Conservation (phyloP, 805 yeast genomes). For the Jamesozyma spencerorum region DNA sequence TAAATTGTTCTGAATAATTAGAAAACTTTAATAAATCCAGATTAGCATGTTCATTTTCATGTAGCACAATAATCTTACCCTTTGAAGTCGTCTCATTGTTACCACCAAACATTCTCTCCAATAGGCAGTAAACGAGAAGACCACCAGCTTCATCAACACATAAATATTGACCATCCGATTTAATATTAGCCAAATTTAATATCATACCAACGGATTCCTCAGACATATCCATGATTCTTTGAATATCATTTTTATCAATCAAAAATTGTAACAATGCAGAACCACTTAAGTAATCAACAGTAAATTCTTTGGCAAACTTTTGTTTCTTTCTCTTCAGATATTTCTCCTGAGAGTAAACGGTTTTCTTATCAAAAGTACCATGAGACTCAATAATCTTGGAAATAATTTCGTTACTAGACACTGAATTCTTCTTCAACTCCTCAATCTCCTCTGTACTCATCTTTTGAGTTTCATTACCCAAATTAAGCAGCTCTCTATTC, state of each 20-base stretch:
- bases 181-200: constrained; percentile 69
- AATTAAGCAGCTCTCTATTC: constrained; percentile 55
- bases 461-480: constrained; percentile 65
- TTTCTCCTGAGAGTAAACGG: constrained; percentile 83
- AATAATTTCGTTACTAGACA: constrained; percentile 68
- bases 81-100: constrained; percentile 13
- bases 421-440: constrained; percentile 61
- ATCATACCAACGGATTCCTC: constrained; percentile 75
- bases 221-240: constrained; percentile 68
- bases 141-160: constrained; percentile 95
- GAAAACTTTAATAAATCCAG: constrained; percentile 59
- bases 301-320: constrained; percentile 79
- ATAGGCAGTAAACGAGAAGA: constrained; percentile 67
- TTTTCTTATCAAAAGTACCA: constrained; percentile 79
- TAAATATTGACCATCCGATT: constrained; percentile 83
- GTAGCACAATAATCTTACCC: constrained; percentile 66
- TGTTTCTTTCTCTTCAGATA: constrained; percentile 85
- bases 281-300: constrained; percentile 66
- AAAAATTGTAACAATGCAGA: constrained; percentile 65
- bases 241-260: constrained; percentile 63
- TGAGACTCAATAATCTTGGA: constrained; percentile 77
- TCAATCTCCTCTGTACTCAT: constrained; percentile 77
- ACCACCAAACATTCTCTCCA: constrained; percentile 75
- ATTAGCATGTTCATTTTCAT: constrained; percentile 92
- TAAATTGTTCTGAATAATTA: constrained; percentile 47